Evolutionary conservation across 139 green algal genomes (phyloP), one percentile per base, ranked within the genome.

Genomic region (Mychonastes homosphaera): DNA sequence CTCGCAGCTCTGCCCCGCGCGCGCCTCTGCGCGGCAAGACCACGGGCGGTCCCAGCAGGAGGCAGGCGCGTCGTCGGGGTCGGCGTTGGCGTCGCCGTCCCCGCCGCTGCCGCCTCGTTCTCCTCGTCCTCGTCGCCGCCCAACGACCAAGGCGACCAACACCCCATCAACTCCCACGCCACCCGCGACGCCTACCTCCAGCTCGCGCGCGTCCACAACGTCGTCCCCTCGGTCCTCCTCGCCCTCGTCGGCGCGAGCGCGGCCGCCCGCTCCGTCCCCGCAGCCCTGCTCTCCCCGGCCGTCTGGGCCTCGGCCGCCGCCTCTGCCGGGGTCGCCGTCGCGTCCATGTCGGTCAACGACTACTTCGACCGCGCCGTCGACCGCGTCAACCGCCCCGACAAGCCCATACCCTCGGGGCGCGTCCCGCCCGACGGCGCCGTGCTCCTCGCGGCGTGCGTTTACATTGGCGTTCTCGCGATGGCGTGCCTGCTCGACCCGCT

Each of bases 311-410:
- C 76, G 53, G 49, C 76, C 0, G 38, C 73, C 10, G 56, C 80
- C 18, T 79, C 71, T 1, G 65, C 53, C 21, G 54, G 62, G 39
- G 65, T 86, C 10, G 67, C 79, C 18, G 32, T 78, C 10, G 74
- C 70, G 0, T 81, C 70, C 21, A 71, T 78, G 27, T 53, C 85
- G 26, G 63, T 85, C 52, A 89, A 88, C 62, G 81, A 88, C 59
- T 85, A 82, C 56, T 88, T 86, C 35, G 81, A 88, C 73, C 76
- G 54, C 7, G 45, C 62, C 15, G 54, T 73, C 0, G 81, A 86
- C 52, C 39, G 19, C 1, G 49, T 80, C 32, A 89, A 89, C 54
- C 58, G 70, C 16, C 73, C 79, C 3, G 15, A 75, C 59, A 89
- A 82, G 65, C 72, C 72, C 10, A 36, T 79, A 34, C 67, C 72